Conservation (phyloP, 192 early-diverging fungal genomes). For the Entomortierella lignicola region DNA sequence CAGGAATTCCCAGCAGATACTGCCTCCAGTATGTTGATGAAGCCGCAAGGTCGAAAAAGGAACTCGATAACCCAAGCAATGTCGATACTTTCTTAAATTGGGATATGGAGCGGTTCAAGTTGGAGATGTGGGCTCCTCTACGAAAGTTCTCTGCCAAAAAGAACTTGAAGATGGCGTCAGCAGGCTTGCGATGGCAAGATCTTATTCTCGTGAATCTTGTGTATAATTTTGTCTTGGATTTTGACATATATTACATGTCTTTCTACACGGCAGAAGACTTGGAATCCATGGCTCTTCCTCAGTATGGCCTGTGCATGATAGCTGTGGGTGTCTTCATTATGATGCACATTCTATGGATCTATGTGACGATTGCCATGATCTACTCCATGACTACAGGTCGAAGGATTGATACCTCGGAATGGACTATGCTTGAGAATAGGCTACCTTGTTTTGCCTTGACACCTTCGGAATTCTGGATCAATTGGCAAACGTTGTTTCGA, state of each 20-base stretch:
- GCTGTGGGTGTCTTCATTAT: slow-evolving; percentile 11
- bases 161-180: not conserved
- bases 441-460: slow-evolving; percentile 31
- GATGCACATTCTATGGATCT: slow-evolving; percentile 6
- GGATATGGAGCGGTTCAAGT: slow-evolving; percentile 25
- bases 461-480: slow-evolving; percentile 32
- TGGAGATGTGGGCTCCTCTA: slow-evolving; percentile 35
- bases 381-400: slow-evolving; percentile 6
- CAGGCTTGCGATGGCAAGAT: slow-evolving; percentile 12
- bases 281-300: not conserved
- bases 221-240: slow-evolving; percentile 10
- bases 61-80: not conserved
- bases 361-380: slow-evolving; percentile 1
- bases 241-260: slow-evolving; percentile 15
- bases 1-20: slow-evolving; percentile 13
- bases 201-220: not conserved
- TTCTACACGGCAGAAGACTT: slow-evolving; percentile 4
- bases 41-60: slow-evolving; percentile 20
- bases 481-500: slow-evolving; percentile 44
- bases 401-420: slow-evolving; percentile 10
- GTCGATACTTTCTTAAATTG: slow-evolving; percentile 11
- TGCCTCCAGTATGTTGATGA: not conserved
- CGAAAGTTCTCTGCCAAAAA: slow-evolving; percentile 17
- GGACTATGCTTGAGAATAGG: slow-evolving; percentile 24
- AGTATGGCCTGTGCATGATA: slow-evolving; percentile 15